Base-by-base conservation (phyloP, 495 filamentous ascomycete species). In the Hypoxylon fuscum region DNA sequence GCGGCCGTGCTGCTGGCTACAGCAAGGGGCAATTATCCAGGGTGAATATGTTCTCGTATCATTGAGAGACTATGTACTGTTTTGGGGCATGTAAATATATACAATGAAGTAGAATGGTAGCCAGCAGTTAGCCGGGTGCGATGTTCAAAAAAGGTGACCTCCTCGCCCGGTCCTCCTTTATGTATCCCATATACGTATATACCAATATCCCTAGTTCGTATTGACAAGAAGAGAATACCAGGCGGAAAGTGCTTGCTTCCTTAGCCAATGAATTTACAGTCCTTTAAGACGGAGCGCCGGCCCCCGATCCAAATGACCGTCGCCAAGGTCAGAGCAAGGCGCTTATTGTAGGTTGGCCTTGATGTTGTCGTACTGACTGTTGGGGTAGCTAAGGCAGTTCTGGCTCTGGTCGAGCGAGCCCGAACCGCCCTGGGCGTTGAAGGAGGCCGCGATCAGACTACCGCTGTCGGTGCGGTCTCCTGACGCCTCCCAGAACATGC, bases 401-500 rank as follows among this genome's bases (percentile, higher is more conserved):
- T 61, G 18, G 0, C 57, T 59, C 2, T 1, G 20, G 27, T 78
- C 79, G 23, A 81, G 50, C 15, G 66, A 61, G 40, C 46, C 54
- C 0, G 52, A 20, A n/a, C 64, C 62, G 10, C 78, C 77, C 45
- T 81, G 68, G 0, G 55, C 51, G 9, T 34, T 50, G 31, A 42
- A 73, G 0, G 86, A 83, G 3, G 81, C 81, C 6, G 75, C 78
- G 44, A 94, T 87, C 72, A 93, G 63, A 65, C 87, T 89, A 37
- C 80, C 81, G n/a, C 76, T 75, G 4, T 77, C 84, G 1, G 43
- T 76, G 68, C 83, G 85, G 74, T 97, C 93, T 10, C 79, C 86
- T 58, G 86, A 91, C 32, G 85, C 86, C 75, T 97, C 93, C 92
- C 93, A 97, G 84, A 90, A 97, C 91, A 97, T 96, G 2, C 81